These are phyloP conservation scores for Apiotrichum montevideense DNA, from an alignment of 1,284 basidiomycete genomes.

Conservation along the genomic window DNA sequence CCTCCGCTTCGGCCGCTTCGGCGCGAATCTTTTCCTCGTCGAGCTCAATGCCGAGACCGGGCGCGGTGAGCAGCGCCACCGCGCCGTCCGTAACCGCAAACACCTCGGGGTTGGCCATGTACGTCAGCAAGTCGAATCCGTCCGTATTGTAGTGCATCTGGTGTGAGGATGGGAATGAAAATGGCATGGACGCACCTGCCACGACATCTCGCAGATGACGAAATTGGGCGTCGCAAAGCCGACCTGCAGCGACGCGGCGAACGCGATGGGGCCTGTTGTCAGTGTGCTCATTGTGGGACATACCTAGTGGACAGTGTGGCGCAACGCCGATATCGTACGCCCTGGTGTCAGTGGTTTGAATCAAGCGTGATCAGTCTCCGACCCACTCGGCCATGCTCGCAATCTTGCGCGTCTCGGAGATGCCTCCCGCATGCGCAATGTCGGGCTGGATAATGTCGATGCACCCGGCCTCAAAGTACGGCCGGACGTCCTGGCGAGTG, in stretches of 20 bases:
- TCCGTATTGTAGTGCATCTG: slow-evolving; percentile 68
- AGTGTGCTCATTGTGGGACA: background rate
- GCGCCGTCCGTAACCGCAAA: slow-evolving; percentile 60
- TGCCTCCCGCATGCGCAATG: slow-evolving; percentile 56
- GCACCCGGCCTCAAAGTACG: slow-evolving; percentile 59
- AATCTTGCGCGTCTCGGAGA: slow-evolving; percentile 64
- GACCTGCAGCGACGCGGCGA: slow-evolving; percentile 55
- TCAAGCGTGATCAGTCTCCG: slow-evolving; percentile 50
- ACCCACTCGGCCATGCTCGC: slow-evolving; percentile 60
- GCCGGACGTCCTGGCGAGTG: slow-evolving; percentile 62
- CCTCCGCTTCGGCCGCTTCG: slow-evolving; percentile 49
- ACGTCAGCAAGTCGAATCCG: slow-evolving; percentile 61
- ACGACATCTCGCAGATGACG: slow-evolving; percentile 48
- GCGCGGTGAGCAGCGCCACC: slow-evolving; percentile 55
- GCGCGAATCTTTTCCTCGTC: slow-evolving; percentile 59
- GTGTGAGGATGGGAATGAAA: background rate
- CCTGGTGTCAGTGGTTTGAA: slow-evolving; percentile 15
- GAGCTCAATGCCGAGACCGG: slow-evolving; percentile 64
- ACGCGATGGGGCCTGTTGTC: slow-evolving; percentile 56
- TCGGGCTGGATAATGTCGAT: slow-evolving; percentile 70
- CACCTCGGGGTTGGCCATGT: slow-evolving; percentile 53
- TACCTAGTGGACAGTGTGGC: slow-evolving; percentile 47
- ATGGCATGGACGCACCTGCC: slow-evolving; percentile 27
- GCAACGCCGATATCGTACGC: slow-evolving; percentile 49
- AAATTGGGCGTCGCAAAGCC: slow-evolving; percentile 47